These are phyloP conservation scores for Leccinum fibrillosum DNA, from an alignment of 768 basidiomycete genomes.

Conservation along the genomic window DNA sequence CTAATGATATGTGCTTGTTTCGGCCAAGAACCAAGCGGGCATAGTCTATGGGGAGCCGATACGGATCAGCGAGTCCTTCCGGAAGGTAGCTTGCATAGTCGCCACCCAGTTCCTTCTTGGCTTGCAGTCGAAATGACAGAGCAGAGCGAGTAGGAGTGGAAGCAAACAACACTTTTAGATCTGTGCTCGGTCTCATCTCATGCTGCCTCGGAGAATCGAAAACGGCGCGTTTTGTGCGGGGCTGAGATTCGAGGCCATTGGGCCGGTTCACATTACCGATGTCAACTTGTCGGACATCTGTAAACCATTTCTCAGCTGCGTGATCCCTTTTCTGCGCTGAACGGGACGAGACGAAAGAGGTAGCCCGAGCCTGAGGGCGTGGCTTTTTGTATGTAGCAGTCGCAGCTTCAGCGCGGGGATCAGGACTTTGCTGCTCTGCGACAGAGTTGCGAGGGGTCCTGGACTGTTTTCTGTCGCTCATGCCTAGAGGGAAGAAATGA, in stretches of 20 bases:
- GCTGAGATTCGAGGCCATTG: background rate
- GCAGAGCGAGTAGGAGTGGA: background rate
- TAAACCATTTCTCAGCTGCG: constrained; percentile 25
- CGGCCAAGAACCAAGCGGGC: constrained; percentile 43
- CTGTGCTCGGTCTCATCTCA: constrained; percentile 21
- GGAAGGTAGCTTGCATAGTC: constrained; percentile 50
- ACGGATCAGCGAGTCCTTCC: constrained; percentile 23
- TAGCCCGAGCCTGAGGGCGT: background rate
- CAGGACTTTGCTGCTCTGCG: background rate
- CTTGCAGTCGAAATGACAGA: constrained; percentile 21
- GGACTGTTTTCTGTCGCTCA: constrained; percentile 10
- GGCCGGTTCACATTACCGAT: constrained; percentile 4
- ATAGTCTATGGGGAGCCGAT: constrained; percentile 37
- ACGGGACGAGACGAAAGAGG: constrained; percentile 20
- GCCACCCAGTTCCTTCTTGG: constrained; percentile 41
- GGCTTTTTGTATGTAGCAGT: background rate
- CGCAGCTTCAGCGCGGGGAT: background rate
- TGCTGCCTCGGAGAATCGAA: constrained; percentile 7
- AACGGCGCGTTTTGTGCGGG: constrained; percentile 5
- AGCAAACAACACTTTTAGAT: constrained; percentile 21
- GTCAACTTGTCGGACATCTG: constrained; percentile 18
- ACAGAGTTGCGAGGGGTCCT: constrained; percentile 2
- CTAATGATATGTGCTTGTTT: constrained; percentile 40
- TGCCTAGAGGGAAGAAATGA: constrained; percentile 11
- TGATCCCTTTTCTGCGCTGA: constrained; percentile 23